Percentiles rank a stretch among this genome's conserved stretches.
Evolutionary conservation across 2,329 filamentous ascomycete species (phyloP).

Genomic region (Paecilomyces niveus): DNA sequence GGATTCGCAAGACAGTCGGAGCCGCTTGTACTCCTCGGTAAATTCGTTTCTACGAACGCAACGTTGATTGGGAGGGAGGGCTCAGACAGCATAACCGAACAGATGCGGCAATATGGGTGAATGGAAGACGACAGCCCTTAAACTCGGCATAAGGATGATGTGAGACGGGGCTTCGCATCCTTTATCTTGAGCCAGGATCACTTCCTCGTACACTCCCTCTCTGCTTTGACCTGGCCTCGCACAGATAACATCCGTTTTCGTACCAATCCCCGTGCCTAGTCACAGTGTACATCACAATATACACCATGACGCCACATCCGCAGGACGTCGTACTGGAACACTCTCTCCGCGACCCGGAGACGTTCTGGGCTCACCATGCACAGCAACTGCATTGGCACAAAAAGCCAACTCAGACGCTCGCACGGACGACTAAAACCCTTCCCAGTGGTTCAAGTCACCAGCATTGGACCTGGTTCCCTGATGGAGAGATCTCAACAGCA

Average conservation of each 20-base stretch:
- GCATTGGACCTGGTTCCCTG: conserved; percentile 86
- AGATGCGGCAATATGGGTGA: neutral
- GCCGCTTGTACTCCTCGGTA: neutral
- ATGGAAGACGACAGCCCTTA: neutral
- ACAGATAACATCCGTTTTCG: neutral
- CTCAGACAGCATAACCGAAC: neutral
- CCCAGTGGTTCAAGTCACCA: conserved; percentile 55
- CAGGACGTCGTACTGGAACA: conserved; percentile 45
- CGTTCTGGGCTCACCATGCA: conserved; percentile 72
- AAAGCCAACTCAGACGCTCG: conserved; percentile 58
- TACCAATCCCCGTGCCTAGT: neutral
- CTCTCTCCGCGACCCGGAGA: conserved; percentile 62
- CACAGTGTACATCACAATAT: neutral
- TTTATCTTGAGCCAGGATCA: neutral
- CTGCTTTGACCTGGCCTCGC: neutral
- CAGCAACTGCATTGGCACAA: conserved; percentile 74
- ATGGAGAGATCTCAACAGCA: conserved; percentile 80
- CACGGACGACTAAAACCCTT: conserved; percentile 56
- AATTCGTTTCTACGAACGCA: neutral
- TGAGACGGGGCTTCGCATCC: neutral
- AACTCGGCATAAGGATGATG: neutral
- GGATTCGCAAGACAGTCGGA: neutral
- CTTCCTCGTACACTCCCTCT: neutral
- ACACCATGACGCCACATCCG: conserved; percentile 21
- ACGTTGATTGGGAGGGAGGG: neutral